Percentiles rank a stretch among this genome's conserved stretches.
These are phyloP conservation scores for Clavispora fructus DNA, from an alignment of 805 yeast species.

Conservation along the genomic window DNA sequence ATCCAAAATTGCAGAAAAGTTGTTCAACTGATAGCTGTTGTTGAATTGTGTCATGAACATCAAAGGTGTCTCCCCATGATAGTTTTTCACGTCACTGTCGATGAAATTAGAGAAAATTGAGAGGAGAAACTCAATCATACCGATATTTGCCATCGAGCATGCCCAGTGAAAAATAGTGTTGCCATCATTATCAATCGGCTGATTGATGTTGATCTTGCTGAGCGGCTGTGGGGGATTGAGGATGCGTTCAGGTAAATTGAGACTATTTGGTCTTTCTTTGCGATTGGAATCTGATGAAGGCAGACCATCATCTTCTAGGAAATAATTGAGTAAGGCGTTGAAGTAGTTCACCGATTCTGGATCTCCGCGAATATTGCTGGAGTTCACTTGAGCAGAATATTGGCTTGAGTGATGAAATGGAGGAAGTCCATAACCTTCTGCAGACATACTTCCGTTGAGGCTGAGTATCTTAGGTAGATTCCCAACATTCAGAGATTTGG, in stretches of 20 bases:
- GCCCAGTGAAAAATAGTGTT: constrained; percentile 96
- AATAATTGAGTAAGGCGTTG: constrained; percentile 44
- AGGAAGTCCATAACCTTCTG: constrained; percentile 24
- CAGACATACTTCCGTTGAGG: constrained; percentile 20
- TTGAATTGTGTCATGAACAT: constrained; percentile 39
- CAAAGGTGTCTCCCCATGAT: constrained; percentile 82
- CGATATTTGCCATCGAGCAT: constrained; percentile 76
- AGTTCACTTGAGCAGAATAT: constrained; percentile 2
- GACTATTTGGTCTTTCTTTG: constrained; percentile 9
- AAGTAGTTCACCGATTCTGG: constrained; percentile 29
- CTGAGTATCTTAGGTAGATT: constrained; percentile 18
- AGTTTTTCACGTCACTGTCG: constrained; percentile 65
- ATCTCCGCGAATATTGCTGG: constrained; percentile 6
- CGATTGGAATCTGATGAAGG: not conserved
- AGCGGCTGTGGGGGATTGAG: constrained; percentile 51
- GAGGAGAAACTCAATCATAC: constrained; percentile 58
- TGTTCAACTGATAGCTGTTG: constrained; percentile 33
- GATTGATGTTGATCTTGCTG: constrained; percentile 63
- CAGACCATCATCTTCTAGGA: constrained; percentile 39
- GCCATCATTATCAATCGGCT: constrained; percentile 88
- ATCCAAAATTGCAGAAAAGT: constrained; percentile 32
- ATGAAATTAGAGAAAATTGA: constrained; percentile 64
- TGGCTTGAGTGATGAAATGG: constrained; percentile 34
- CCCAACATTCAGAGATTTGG: constrained; percentile 1
- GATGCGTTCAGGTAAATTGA: constrained; percentile 33